These are phyloP conservation scores for Silene noctiflora DNA, from an alignment of 179 eudicot species.

Conservation along the genomic window DNA sequence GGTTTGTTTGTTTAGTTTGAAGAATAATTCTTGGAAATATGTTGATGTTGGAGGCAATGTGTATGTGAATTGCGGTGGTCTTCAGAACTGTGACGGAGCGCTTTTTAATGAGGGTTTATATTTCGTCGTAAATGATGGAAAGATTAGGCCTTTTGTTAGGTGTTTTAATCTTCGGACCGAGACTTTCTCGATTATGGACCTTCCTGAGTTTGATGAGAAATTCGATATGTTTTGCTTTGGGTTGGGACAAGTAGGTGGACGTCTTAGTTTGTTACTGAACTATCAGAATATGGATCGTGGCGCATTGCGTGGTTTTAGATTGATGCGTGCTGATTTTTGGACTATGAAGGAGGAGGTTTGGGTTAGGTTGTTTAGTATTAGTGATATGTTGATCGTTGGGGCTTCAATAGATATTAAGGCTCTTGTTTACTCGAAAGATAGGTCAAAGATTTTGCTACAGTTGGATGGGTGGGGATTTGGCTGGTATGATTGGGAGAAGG, in stretches of 20 bases:
- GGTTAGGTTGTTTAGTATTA: conserved; percentile 5
- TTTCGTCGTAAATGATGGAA: background rate
- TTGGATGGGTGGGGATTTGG: background rate
- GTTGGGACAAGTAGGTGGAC: conserved; percentile 1
- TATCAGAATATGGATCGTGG: background rate
- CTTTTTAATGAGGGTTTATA: background rate
- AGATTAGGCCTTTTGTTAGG: background rate
- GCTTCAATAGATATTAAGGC: background rate
- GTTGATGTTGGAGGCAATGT: background rate
- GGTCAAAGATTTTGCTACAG: background rate
- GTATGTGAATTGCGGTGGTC: background rate
- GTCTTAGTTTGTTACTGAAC: background rate
- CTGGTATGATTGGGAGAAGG: conserved; percentile 17
- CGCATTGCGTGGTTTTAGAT: background rate
- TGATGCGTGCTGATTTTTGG: conserved; percentile 7
- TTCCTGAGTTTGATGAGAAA: background rate
- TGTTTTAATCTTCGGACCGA: conserved; percentile 12
- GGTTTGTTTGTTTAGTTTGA: background rate
- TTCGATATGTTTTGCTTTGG: background rate
- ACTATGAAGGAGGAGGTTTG: conserved; percentile 10
- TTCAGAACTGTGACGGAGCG: background rate
- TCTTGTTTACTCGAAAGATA: conserved; percentile 16
- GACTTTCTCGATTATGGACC: background rate
- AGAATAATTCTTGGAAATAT: background rate
- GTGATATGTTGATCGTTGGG: background rate